Evolutionary conservation across 164 flowering plant species (phyloP), one percentile per base, ranked within the genome.

Genomic region (Dillenia suffruticosa): DNA sequence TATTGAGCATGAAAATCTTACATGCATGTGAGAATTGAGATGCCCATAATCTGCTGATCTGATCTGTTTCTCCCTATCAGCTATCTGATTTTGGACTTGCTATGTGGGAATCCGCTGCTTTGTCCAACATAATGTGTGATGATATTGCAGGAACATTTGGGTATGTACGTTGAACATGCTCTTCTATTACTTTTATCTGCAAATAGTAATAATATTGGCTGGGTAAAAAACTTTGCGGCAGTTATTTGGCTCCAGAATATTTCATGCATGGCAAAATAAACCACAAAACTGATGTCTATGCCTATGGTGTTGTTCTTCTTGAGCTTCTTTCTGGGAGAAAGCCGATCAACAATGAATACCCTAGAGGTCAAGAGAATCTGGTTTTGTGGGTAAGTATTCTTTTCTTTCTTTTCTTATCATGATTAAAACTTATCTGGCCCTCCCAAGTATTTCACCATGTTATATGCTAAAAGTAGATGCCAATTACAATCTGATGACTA

Each of bases 101-200:
- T 19, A 84, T 71, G 63, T 82, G 96, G 96, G 90, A 89, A 53
- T 74, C 96, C 17, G 69, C 74, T 44, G 70, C 87, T 19, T 73
- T 92, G n/a, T 57, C 93, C 16, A 81, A 88, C 54, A 80, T 78
- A 61, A 81, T 79, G 14, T 92, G 90, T 79, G 71, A 79, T 3
- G 99, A 95, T 78, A 91, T 95, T 64, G 86, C 94, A 12, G 97
- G 99, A 62, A 95, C 99, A 2, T 95, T 95, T 56, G 99, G 97
- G 97, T 92, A 32, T 56, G 92, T 76, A 49, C 5, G 9, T 61
- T 59, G 22, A n/a, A 40, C 40, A 32, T 32, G 40, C 40, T 5
- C 43, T 46, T 50, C 54, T 9, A 43, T 5, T 54, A 10, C n/a
- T 32, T 19, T 26, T 32, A 44, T 9, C n/a, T 4, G 3, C 49